phyloP scores from a whole-genome alignment of 225 moss, liverwort and hornwort species.

The Sphagnum tenellum region DNA sequence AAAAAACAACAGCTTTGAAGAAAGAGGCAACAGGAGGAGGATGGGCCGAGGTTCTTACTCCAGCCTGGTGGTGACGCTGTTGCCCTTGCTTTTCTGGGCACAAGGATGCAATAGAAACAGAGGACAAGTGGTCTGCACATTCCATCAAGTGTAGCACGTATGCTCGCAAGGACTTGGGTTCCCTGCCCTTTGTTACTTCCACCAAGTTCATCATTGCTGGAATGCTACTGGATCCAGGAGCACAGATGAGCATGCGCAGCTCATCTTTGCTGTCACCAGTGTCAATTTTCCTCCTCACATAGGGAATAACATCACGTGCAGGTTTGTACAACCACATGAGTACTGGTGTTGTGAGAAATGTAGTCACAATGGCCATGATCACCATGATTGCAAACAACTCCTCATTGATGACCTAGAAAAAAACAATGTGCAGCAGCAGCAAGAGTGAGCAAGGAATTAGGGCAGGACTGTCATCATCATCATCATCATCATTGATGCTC shows the following conservation, averaged over 20 bases:
- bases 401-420: conserved; percentile 51
- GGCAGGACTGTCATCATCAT: too few species aligned
- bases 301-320: conserved; percentile 43
- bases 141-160: conserved; percentile 52
- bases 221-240: conserved; percentile 34
- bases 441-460: not conserved
- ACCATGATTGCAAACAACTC: conserved; percentile 70
- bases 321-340: conserved; percentile 64
- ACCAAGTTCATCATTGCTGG: conserved; percentile 48
- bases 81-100: conserved; percentile 2
- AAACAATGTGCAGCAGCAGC: not conserved
- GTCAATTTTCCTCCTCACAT: conserved; percentile 38
- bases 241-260: conserved; percentile 54
- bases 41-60: conserved; percentile 14
- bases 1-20: not conserved
- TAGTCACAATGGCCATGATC: conserved; percentile 63
- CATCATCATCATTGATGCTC: too few species aligned
- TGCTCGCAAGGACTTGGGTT: conserved; percentile 22
- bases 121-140: conserved; percentile 47
- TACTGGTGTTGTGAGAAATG: conserved; percentile 57
- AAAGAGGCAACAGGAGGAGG: not conserved
- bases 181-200: conserved; percentile 36
- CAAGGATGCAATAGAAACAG: conserved; percentile 31
- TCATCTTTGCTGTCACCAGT: conserved; percentile 26
- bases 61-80: conserved; percentile 7